Evolutionary conservation across 2,329 filamentous ascomycete genomes (phyloP), one percentile per base, ranked within the genome.

Genomic region (Stagonosporopsis cucurbitacearum): DNA sequence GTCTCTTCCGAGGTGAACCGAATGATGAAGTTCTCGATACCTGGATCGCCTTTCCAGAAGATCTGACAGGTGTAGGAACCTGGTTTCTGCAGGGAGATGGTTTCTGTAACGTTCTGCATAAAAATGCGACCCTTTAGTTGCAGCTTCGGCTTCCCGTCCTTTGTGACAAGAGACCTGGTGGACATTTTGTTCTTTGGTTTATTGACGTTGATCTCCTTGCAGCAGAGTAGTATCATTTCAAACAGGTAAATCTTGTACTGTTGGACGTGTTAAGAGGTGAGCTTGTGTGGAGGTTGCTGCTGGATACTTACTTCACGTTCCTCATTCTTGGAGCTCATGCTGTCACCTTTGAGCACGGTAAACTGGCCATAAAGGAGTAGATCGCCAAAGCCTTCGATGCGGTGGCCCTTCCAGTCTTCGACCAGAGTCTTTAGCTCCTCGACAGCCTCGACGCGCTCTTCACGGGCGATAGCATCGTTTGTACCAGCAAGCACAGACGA

Each of bases 241-340:
- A 99, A 99, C 26, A 99, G 87, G 77, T 96, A 99, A 59, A 99
- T 96, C 75, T 96, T 94, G 74, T 98, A 99, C 90, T 96, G 20
- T 12, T 12, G n/a, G 35, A 20, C 8, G 9, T 26, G 51, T 60
- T 23, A 64, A 64, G 59, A 28, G 9, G 28, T 2, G 23, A 12
- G 13, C 6, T 41, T 6, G 9, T 15, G 6, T 12, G 26, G 20
- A 37, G 6, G 15, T 5, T 25, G 19, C 6, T 25, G 19, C 6
- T 13, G 5, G 4, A 5, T 56, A 80, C 84, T 73, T 78, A 94
- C 91, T 76, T 97, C 93, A 83, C 94, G 90, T 79, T 96, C 93
- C 66, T 91, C 88, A 58, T 97, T 94, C 70, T 88, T 96, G 0
- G 69, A 66, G 42, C 84, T 92, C 77, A 91, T 90, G 65, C 88